Conservation (phyloP, 2,329 filamentous ascomycete species). For the Stylonectria norvegica region DNA sequence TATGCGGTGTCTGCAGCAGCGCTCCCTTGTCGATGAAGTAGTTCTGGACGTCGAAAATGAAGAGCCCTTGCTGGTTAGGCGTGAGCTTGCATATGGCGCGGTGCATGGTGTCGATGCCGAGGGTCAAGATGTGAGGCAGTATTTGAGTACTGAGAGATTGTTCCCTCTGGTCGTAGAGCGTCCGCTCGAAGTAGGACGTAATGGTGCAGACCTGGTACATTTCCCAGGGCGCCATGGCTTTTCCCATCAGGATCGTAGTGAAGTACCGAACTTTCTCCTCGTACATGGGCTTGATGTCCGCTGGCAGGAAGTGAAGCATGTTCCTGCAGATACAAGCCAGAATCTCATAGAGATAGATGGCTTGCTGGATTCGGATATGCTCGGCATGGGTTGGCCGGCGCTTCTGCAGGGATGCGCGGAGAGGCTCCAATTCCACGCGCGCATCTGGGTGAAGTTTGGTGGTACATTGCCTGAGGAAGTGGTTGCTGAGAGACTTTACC, state of each 20-base stretch:
- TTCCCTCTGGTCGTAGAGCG: slow-evolving; percentile 1
- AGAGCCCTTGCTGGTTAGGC: background rate
- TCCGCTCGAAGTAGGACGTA: slow-evolving; percentile 8
- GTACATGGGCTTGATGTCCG: background rate
- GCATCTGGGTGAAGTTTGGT: slow-evolving; percentile 1
- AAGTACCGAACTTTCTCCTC: background rate
- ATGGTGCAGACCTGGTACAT: slow-evolving; percentile 11
- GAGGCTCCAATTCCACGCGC: no score
- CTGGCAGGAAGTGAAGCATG: no score
- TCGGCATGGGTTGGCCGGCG: background rate
- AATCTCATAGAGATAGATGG: slow-evolving; percentile 11
- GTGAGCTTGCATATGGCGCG: slow-evolving; percentile 6
- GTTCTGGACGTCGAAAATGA: slow-evolving; percentile 2
- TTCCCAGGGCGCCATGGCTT: slow-evolving; percentile 13
- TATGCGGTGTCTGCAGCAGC: background rate
- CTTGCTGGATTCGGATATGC: slow-evolving; percentile 4
- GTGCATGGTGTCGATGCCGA: slow-evolving; percentile 9
- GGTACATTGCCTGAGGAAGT: slow-evolving; percentile 3
- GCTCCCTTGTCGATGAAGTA: no score
- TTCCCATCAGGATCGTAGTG: background rate
- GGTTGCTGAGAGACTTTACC: slow-evolving; percentile 2
- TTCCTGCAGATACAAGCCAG: background rate
- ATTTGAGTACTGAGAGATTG: slow-evolving; percentile 3
- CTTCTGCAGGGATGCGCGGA: background rate
- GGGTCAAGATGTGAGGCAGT: slow-evolving; percentile 7